Evolutionary conservation across 1,284 basidiomycete species (phyloP).

Genomic region (Anthracocystis setariae): DNA sequence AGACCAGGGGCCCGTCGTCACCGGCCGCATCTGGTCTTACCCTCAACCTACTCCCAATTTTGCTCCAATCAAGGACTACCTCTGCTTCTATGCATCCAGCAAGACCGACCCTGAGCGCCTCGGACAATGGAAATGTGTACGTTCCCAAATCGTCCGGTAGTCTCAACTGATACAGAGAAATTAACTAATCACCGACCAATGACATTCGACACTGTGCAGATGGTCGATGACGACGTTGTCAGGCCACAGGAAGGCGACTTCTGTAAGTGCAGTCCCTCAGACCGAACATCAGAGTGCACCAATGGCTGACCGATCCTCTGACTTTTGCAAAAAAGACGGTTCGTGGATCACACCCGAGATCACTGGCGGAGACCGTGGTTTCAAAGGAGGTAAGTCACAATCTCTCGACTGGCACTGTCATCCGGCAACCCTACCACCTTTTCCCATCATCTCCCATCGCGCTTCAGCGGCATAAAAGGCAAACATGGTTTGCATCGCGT

Average conservation of each 20-base stretch:
- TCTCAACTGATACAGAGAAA: neutral
- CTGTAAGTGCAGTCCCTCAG: constrained; percentile 40
- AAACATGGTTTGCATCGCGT: neutral
- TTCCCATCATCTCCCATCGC: neutral
- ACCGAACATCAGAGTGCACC: too few species aligned
- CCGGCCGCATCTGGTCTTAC: constrained; percentile 62
- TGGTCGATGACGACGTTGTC: constrained; percentile 62
- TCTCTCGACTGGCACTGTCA: constrained; percentile 1
- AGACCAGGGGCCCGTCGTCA: constrained; percentile 35
- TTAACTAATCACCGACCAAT: neutral
- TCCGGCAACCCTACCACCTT: neutral
- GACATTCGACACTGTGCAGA: constrained; percentile 17
- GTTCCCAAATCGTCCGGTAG: constrained; percentile 8
- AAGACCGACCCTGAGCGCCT: constrained; percentile 49
- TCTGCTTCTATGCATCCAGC: constrained; percentile 63
- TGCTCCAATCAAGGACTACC: constrained; percentile 58
- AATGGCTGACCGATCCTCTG: neutral
- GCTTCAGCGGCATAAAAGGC: constrained; percentile 1
- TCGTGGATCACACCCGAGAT: constrained; percentile 66
- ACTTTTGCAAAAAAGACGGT: constrained; percentile 37
- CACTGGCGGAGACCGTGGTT: constrained; percentile 61
- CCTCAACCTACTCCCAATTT: constrained; percentile 54
- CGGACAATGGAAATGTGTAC: constrained; percentile 56
- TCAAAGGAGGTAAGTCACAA: constrained; percentile 61
- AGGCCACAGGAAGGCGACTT: constrained; percentile 63